Conservation (phyloP, 768 basidiomycete species). For the Hemileccinum impolitum region DNA sequence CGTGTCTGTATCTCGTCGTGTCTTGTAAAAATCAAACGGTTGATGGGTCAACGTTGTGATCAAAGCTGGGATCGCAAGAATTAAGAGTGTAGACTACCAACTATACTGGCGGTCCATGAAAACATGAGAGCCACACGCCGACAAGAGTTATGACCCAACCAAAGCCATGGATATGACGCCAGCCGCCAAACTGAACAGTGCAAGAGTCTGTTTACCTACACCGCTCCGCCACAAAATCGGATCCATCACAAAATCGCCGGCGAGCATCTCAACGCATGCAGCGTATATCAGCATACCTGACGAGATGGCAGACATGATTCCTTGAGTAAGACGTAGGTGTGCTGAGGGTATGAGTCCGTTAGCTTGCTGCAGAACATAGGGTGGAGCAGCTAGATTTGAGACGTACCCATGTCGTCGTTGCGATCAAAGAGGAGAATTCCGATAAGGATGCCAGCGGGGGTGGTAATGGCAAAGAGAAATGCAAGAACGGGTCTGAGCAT, state of each 20-base stretch:
- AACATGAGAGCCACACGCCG: no score
- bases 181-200: constrained; percentile 56
- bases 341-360: constrained; percentile 24
- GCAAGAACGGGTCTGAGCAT: constrained; percentile 54
- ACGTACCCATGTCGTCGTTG: constrained; percentile 27
- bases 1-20: no score
- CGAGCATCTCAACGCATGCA: constrained; percentile 83
- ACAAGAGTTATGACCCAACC: constrained; percentile 34
- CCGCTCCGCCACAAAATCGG: constrained; percentile 42
- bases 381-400: neutral
- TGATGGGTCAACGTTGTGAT: no score
- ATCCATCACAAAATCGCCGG: constrained; percentile 80
- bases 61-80: no score
- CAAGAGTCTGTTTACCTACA: constrained; percentile 44
- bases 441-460: constrained; percentile 62
- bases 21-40: no score
- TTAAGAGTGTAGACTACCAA: no score
- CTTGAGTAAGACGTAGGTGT: constrained; percentile 56
- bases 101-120: no score
- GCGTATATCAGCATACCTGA: constrained; percentile 85
- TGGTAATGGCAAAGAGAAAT: constrained; percentile 68
- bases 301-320: constrained; percentile 76
- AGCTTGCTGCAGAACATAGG: neutral
- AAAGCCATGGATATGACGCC: constrained; percentile 65
- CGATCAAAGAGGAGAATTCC: constrained; percentile 50